Conservation (phyloP, 305 asterid genomes). For the Ilex paraguariensis region DNA sequence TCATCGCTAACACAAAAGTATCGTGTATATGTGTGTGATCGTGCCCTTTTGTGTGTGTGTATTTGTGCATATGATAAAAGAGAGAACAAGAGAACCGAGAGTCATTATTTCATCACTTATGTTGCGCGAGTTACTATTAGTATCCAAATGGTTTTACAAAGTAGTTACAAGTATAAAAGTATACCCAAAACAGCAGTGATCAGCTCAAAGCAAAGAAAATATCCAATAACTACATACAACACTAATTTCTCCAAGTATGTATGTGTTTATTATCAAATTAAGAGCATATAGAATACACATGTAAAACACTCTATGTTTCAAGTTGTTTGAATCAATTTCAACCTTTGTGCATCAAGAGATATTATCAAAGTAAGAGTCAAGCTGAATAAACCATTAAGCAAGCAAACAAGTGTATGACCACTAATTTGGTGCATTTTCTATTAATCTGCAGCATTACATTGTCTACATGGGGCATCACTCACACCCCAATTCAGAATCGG, state of each 20-base stretch:
- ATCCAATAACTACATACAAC: too few relatives aligned
- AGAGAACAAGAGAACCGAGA: too few relatives aligned
- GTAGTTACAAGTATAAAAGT: not conserved
- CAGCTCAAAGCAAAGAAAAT: not conserved
- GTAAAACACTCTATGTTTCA: not conserved
- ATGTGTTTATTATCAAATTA: too few relatives aligned
- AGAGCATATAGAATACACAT: not conserved
- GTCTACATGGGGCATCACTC: constrained; percentile 55
- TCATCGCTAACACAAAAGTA: constrained; percentile 28
- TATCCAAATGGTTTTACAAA: not conserved
- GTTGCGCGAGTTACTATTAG: too few relatives aligned
- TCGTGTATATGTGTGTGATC: not conserved
- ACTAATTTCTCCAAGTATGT: too few relatives aligned
- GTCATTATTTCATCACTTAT: too few relatives aligned
- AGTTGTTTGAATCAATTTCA: not conserved
- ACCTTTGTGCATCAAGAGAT: not conserved
- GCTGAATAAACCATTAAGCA: not conserved
- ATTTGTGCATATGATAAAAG: too few relatives aligned
- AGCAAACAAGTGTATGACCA: not conserved
- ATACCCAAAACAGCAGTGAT: not conserved
- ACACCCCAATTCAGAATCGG: constrained; percentile 36
- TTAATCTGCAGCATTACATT: not conserved
- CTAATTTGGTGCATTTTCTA: constrained; percentile 1
- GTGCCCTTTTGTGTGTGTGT: not conserved
- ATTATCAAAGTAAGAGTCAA: too few relatives aligned